Base-by-base conservation (phyloP, 208 protist genomes). In the Leishmania major region DNA sequence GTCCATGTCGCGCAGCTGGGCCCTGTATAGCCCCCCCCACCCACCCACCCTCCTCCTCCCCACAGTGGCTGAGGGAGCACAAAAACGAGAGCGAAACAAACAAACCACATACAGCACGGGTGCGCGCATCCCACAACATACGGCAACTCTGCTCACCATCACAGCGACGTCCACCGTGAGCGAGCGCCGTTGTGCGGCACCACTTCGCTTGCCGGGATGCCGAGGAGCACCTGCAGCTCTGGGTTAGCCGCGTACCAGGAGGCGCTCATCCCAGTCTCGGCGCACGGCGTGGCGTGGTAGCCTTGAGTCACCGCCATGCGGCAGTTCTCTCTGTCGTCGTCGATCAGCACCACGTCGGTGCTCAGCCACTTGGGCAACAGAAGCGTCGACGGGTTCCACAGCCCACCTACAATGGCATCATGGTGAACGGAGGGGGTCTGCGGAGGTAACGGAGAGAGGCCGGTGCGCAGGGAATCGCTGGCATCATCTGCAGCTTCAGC, bases 241-340 rank as follows among this genome's bases (percentile, higher is more conserved):
- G 71, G 40, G 22, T 82, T 53, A 13, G 55, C 77, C 19, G 72
- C 69, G 40, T 80, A 87, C 87, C 87, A 90, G 49, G 57, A 7
- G 3, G 57, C 77, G 53, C 75, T 87, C 70, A 90, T 67, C 22
- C 87, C 87, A 3, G 79, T 79, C 19, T 78, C 80, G 60, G 66
- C 77, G 70, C 87, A 90, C 64, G 78, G 72, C 1, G 70, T 72
- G 1, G 84, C 87, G 69, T 86, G 81, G 79, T 88, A 90, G 73
- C 87, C 87, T 77, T 87, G 77, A 69, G 79, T 62, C 37, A 81
- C 80, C n/a, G 87, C 87, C 28, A 77, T 17, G 19, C 64, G 45
- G 64, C 87, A 90, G 77, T 90, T 90, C 45, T 77, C 75, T 35
- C n/a, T 70, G 74, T 85, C 84, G 62, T 90, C 87, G 82, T 90